Evolutionary conservation across 1,139 yeast species (phyloP).

Genomic region (Pichia sp.): DNA sequence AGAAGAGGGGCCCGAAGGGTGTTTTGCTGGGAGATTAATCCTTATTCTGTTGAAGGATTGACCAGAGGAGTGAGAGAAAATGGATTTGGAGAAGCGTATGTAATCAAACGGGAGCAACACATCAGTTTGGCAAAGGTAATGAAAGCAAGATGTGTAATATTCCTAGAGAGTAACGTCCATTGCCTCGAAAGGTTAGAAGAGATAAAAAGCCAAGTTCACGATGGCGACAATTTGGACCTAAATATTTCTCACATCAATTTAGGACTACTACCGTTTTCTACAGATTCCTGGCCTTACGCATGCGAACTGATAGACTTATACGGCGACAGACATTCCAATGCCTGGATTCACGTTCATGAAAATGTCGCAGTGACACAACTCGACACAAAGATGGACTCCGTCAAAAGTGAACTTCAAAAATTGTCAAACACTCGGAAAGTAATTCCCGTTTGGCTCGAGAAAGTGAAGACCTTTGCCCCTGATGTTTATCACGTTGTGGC

Average conservation of each 20-base stretch:
- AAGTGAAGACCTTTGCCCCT: conserved; percentile 82
- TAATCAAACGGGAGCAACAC: conserved; percentile 34
- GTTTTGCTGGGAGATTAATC: conserved; percentile 81
- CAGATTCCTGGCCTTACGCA: conserved; percentile 56
- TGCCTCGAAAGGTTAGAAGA: conserved; percentile 41
- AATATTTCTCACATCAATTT: conserved; percentile 64
- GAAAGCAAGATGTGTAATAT: conserved; percentile 39
- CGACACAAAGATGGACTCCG: conserved; percentile 32
- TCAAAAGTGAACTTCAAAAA: conserved; percentile 15
- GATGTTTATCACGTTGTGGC: conserved; percentile 77
- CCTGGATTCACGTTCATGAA: conserved; percentile 66
- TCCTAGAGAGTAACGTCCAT: conserved; percentile 57
- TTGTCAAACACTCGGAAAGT: not conserved
- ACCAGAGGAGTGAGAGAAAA: conserved; percentile 49
- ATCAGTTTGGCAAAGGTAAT: conserved; percentile 27
- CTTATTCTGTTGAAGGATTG: conserved; percentile 79
- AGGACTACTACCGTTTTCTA: conserved; percentile 72
- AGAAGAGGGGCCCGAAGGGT: conserved; percentile 48
- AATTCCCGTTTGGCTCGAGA: conserved; percentile 39
- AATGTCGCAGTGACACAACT: conserved; percentile 53
- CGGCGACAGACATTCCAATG: conserved; percentile 8
- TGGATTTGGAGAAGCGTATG: conserved; percentile 37
- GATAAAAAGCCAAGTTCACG: conserved; percentile 4
- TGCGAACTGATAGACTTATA: conserved; percentile 26
- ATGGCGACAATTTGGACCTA: conserved; percentile 6